Conservation (phyloP, 495 filamentous ascomycete species). For the Xylaria flabelliformis region DNA sequence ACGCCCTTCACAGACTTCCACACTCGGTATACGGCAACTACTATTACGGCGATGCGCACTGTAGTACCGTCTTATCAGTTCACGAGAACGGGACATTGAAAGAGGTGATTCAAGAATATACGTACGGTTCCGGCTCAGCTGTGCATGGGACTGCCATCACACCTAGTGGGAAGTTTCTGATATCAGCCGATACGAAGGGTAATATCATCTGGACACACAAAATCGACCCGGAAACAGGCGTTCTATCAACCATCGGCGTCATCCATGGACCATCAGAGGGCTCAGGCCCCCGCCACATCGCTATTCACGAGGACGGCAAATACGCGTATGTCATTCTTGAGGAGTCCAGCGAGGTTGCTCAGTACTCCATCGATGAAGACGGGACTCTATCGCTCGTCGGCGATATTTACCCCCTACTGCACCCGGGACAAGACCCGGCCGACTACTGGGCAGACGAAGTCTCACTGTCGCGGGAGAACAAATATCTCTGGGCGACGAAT, state of each 20-base stretch:
- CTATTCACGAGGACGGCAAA: constrained; percentile 37
- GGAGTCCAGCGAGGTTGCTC: constrained; percentile 34
- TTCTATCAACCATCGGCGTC: constrained; percentile 19
- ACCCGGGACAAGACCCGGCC: constrained; percentile 15
- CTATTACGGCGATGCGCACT: constrained; percentile 40
- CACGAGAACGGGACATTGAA: constrained; percentile 37
- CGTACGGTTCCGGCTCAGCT: constrained; percentile 38
- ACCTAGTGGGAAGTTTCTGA: constrained; percentile 29
- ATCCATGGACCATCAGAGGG: constrained; percentile 29
- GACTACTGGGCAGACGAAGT: constrained; percentile 49
- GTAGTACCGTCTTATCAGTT: constrained; percentile 43
- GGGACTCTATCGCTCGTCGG: constrained; percentile 22
- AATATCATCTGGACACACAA: constrained; percentile 47
- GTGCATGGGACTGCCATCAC: constrained; percentile 46
- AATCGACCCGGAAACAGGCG: constrained; percentile 33
- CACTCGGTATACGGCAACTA: constrained; percentile 44
- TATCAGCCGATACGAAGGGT: constrained; percentile 44
- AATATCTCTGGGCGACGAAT: constrained; percentile 48
- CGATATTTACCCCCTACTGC: constrained; percentile 25
- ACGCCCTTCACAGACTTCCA: constrained; percentile 32
- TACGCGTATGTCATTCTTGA: constrained; percentile 45
- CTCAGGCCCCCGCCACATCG: constrained; percentile 40
- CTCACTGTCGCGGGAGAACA: constrained; percentile 38
- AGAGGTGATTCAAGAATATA: constrained; percentile 36
- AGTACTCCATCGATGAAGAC: constrained; percentile 21